Evolutionary conservation across 2,329 filamentous ascomycete genomes (phyloP), one percentile per base, ranked within the genome.

Genomic region (Aspergillus ustus): DNA sequence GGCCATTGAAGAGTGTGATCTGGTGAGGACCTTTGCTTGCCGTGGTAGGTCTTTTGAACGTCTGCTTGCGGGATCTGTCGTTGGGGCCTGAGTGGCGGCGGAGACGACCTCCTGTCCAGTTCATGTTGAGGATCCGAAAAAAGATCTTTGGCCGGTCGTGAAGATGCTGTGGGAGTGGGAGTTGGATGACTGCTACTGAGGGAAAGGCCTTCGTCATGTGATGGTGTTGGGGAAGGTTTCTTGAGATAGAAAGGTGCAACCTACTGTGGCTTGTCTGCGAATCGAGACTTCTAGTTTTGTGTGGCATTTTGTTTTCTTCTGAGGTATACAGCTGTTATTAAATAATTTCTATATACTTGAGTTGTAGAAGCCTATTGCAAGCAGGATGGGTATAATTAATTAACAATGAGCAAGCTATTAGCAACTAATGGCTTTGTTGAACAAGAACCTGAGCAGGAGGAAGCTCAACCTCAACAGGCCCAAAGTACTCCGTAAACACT

Each of bases 401-500:
- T 13, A 40, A 40, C 34, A 40, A 40, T 13, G 34, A 13, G 34
- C 34, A 5, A n/a, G 37, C 20, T 44, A 40, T 40, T 17, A 15
- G 34, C 34, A 40, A 11, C 28, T 57, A 57, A 49, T 54, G 40
- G 15, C 2, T 17, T 3, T 25, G 40, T 31, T 52, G 46, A 37
- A 61, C 49, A 50, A 58, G 44, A 28, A 25, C 48, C 13, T 48
- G 46, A 1, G 20, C 7, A 29, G 54, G 25, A 17, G 59, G 34
- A 52, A 65, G 15, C 13, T 61, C 62, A 37, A 66, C 64, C 49
- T 72, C 64, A 7, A 74, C 65, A 1, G 74, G 73, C 22, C 70
- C 70, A 70, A 83, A 83, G 61, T 83, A 82, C 62, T 78, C 76
- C 62, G 77, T 75, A 70, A 96, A 92, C 3, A 87, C 84, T 52